phyloP scores from a whole-genome alignment of 371 early-diverging fungal genomes.

The Catenaria anguillulae region DNA sequence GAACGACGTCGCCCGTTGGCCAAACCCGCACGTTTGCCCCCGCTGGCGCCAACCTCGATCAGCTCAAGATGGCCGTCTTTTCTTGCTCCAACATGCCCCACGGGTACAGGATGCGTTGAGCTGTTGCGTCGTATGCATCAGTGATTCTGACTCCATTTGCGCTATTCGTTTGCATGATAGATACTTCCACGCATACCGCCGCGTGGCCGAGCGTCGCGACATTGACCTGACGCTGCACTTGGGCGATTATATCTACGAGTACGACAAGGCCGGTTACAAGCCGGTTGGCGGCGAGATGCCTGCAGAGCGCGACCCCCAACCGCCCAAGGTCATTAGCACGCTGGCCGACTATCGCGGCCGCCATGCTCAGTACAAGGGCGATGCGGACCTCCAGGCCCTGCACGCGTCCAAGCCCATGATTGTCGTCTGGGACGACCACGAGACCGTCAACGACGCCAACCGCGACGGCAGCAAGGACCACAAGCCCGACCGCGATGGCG shows the following conservation, averaged over 20 bases:
- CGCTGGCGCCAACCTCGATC: background rate
- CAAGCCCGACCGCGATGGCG: background rate
- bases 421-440: constrained; percentile 1
- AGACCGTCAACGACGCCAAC: background rate
- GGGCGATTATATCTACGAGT: background rate
- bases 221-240: background rate
- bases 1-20: background rate
- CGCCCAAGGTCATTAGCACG: background rate
- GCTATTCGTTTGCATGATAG: no score
- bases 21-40: background rate
- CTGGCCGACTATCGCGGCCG: constrained; percentile 2
- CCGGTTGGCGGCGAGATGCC: background rate
- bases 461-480: background rate
- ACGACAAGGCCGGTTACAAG: background rate
- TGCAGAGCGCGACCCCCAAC: background rate
- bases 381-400: background rate
- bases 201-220: background rate
- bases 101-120: no score
- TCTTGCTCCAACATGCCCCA: background rate
- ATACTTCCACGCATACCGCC: background rate
- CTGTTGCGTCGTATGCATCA: no score
- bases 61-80: background rate
- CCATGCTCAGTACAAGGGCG: constrained; percentile 5
- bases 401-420: background rate
- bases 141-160: no score